Evolutionary conservation across 1,139 yeast genomes (phyloP), one percentile per base, ranked within the genome.

Genomic region (Geotrichum histeridarum): DNA sequence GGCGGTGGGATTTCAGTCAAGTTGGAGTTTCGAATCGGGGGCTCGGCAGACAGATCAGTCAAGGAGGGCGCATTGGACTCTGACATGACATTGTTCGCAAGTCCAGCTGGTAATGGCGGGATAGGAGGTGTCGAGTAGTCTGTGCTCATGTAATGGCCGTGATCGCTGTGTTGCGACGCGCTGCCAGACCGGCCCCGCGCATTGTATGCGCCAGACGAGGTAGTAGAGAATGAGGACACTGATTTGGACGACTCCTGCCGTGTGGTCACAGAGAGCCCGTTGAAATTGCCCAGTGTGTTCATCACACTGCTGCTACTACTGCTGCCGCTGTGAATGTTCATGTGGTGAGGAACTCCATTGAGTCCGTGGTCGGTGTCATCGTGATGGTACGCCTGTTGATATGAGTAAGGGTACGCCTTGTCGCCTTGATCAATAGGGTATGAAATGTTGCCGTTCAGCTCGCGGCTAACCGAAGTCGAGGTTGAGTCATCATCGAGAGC

Each of bases 371-470:
- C 52, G 12, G 33, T 48, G 8, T 47, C 42, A 11, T 43, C 17
- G 11, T 30, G 22, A 8, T 39, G 12, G 5, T 53, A 33, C 51
- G 53, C 56, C 42, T 55, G 57, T 35, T 54, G 57, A 39, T 48
- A 48, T 9, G 50, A 17, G 27, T 17, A 46, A n/a, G 17, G 50
- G 14, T 31, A 30, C n/a, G 47, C n/a, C 15, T 35, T 49, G 31
- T 42, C 47, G 11, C 39, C 42, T 15, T 36, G 45, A 12, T 46
- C 43, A 32, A 36, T 37, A 22, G 54, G 54, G 33, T 43, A 44
- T 12, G 52, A 22, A 35, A 31, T 14, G 22, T 11, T n/a, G 17
- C 17, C 14, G 15, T 31, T 35, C 8, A 14, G 35, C 12, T 45
- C 50, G 22, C 47, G 54, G 14, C 30, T 14, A 11, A 42, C 36